Evolutionary conservation across 495 filamentous ascomycete species (phyloP).

Genomic region (Podospora comata): DNA sequence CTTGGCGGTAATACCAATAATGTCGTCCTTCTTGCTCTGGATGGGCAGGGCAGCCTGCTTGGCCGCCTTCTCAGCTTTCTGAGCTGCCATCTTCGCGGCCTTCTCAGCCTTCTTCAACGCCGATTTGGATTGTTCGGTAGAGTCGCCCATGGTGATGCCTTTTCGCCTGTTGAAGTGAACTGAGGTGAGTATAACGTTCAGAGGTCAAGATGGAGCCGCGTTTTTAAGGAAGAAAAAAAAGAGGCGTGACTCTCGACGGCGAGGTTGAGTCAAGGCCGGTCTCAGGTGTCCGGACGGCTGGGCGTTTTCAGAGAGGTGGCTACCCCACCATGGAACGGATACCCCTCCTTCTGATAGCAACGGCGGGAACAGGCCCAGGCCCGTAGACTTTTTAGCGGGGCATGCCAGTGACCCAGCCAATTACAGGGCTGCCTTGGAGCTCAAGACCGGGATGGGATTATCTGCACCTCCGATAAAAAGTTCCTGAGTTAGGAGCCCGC

Average conservation of each 20-base stretch:
- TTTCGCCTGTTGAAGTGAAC: conserved; percentile 6
- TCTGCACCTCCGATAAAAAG: conserved; percentile 36
- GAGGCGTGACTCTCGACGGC: neutral
- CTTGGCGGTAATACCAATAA: conserved; percentile 80
- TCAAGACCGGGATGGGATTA: conserved; percentile 29
- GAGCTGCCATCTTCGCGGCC: conserved; percentile 55
- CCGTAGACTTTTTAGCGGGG: conserved; percentile 11
- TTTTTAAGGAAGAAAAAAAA: neutral
- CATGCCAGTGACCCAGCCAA: conserved; percentile 9
- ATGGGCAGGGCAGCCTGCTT: conserved; percentile 45
- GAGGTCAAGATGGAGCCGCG: neutral
- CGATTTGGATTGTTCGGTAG: conserved; percentile 60
- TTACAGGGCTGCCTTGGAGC: conserved; percentile 4
- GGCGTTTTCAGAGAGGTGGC: neutral
- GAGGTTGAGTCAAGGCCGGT: neutral
- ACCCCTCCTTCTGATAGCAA: neutral
- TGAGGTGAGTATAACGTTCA: neutral
- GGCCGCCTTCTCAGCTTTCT: conserved; percentile 65
- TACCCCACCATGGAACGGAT: neutral
- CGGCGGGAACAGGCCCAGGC: neutral
- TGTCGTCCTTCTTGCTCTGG: conserved; percentile 50
- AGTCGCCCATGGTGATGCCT: conserved; percentile 40
- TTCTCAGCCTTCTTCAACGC: conserved; percentile 57
- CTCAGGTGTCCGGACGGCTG: neutral
- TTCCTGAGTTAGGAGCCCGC: conserved; percentile 25